Percentiles rank a stretch among this genome's conserved stretches.
These are phyloP conservation scores for Edaphochlamys debaryana DNA, from an alignment of 139 green algal species.

Conservation along the genomic window DNA sequence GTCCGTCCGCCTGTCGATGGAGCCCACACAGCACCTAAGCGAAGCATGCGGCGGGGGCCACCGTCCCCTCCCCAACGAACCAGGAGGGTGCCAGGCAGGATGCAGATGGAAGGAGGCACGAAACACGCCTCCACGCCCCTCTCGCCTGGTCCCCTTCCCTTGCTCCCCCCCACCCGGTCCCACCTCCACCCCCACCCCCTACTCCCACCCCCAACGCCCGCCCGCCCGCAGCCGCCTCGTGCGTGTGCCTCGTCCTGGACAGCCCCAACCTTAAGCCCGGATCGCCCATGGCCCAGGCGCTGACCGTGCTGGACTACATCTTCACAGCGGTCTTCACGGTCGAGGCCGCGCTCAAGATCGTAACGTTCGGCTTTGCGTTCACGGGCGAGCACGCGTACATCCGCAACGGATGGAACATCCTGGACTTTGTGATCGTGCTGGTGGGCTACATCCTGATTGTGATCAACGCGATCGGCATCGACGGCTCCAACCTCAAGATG, in stretches of 20 bases:
- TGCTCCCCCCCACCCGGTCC: too few species aligned
- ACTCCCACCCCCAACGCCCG: too few species aligned
- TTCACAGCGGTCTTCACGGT: slow-evolving; percentile 69
- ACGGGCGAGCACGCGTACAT: slow-evolving; percentile 70
- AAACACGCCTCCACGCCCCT: too few species aligned
- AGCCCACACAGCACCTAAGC: too few species aligned
- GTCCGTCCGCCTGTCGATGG: too few species aligned
- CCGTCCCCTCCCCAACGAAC: too few species aligned
- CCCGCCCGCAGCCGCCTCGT: too few species aligned
- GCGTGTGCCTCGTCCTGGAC: slow-evolving; percentile 69
- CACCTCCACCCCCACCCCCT: too few species aligned
- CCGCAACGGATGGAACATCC: slow-evolving; percentile 75
- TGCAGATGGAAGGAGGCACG: too few species aligned
- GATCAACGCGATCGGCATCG: neutral
- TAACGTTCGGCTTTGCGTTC: slow-evolving; percentile 67
- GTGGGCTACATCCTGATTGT: slow-evolving; percentile 40
- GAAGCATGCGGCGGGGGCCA: too few species aligned
- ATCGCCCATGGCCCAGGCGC: slow-evolving; percentile 36
- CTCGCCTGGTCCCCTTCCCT: too few species aligned
- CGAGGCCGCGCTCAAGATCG: slow-evolving; percentile 76
- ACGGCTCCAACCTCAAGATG: slow-evolving; percentile 16
- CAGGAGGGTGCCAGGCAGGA: too few species aligned
- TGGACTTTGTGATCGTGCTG: slow-evolving; percentile 47
- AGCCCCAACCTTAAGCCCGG: slow-evolving; percentile 52
- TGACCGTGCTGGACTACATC: slow-evolving; percentile 56